These are phyloP conservation scores for Cladophialophora yegresii DNA, from an alignment of 2,329 filamentous ascomycete genomes.

Conservation along the genomic window DNA sequence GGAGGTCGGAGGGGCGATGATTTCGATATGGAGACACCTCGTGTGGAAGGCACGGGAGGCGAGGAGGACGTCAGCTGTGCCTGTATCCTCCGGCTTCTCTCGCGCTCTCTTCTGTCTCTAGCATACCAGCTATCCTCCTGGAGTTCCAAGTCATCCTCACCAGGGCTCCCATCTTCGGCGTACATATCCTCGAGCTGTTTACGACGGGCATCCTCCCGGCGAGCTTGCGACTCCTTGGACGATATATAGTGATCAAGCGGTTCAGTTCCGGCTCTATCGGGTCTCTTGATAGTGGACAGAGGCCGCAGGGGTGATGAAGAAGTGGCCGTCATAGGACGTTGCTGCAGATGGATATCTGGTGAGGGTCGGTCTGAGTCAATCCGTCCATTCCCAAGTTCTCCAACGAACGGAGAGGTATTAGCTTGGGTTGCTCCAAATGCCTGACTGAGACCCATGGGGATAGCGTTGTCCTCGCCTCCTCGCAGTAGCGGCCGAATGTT, in stretches of 20 bases:
- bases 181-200: slow-evolving; percentile 40
- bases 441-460: slow-evolving; percentile 51
- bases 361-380: slow-evolving; percentile 52
- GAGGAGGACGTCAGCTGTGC: slow-evolving; percentile 19
- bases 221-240: slow-evolving; percentile 50
- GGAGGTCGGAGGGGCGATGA: slow-evolving; percentile 25
- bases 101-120: slow-evolving; percentile 20
- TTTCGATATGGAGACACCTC: slow-evolving; percentile 17
- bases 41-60: slow-evolving; percentile 11
- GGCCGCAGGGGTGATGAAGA: slow-evolving; percentile 45
- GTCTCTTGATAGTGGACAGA: slow-evolving; percentile 41
- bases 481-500: slow-evolving; percentile 45
- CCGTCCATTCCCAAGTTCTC: slow-evolving; percentile 42
- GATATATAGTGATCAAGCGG: slow-evolving; percentile 45
- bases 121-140: slow-evolving; percentile 33
- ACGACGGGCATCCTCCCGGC: slow-evolving; percentile 41
- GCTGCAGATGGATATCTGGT: slow-evolving; percentile 51
- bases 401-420: slow-evolving; percentile 49
- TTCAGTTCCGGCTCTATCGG: slow-evolving; percentile 44
- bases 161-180: slow-evolving; percentile 37
- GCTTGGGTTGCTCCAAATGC: slow-evolving; percentile 53
- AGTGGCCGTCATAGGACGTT: slow-evolving; percentile 40
- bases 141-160: slow-evolving; percentile 15
- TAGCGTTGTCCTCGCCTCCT: slow-evolving; percentile 41
- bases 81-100: slow-evolving; percentile 12